These are phyloP conservation scores for Beauveria brongniartii DNA, from an alignment of 2,329 filamentous ascomycete genomes.

Conservation along the genomic window DNA sequence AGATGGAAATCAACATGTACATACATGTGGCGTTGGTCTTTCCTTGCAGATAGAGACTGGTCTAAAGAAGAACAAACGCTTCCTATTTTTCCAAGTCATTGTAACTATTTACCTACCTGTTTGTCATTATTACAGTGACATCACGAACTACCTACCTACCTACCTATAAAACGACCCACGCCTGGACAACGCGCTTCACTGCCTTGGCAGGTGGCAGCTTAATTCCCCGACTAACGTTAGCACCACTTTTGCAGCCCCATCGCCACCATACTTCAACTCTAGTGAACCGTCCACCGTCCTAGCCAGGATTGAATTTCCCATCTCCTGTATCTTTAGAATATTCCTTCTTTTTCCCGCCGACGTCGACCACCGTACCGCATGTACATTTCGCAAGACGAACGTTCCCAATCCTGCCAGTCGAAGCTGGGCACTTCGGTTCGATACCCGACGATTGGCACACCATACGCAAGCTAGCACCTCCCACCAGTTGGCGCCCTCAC, in stretches of 20 bases:
- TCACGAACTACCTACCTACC: too few relatives aligned
- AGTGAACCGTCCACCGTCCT: background rate
- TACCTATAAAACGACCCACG: background rate
- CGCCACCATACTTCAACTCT: background rate
- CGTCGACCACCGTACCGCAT: background rate
- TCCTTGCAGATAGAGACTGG: too few relatives aligned
- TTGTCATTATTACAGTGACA: background rate
- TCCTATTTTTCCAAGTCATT: background rate
- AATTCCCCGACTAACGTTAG: background rate
- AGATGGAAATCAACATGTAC: background rate
- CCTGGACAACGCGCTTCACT: background rate
- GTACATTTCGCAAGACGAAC: background rate
- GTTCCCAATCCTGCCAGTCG: background rate
- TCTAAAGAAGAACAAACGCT: background rate
- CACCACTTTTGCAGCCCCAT: background rate
- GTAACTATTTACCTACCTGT: too few relatives aligned
- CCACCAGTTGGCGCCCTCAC: background rate
- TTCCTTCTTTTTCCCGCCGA: background rate
- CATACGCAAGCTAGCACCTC: background rate
- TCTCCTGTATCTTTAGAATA: background rate
- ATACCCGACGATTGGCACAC: background rate
- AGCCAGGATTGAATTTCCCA: background rate
- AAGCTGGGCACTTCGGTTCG: slow-evolving; percentile 4
- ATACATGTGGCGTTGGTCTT: background rate
- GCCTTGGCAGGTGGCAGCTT: background rate